Percentiles rank a stretch among this genome's conserved stretches.
Evolutionary conservation across 2,329 filamentous ascomycete genomes (phyloP).

Genomic region (Curvularia eragrostidis): DNA sequence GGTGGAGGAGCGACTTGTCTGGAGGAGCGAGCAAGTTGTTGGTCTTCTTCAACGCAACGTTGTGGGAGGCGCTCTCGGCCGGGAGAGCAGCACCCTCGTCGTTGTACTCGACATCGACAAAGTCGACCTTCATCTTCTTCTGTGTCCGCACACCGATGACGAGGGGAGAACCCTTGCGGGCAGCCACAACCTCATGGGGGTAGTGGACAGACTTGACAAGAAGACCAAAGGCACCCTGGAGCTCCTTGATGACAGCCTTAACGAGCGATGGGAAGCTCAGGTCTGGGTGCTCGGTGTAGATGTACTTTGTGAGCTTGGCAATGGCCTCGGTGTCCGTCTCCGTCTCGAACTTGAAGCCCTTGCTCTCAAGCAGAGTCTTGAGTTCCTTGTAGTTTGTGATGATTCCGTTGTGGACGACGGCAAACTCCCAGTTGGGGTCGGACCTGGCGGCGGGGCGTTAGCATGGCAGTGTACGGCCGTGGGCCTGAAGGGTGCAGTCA

Average conservation of each 20-base stretch:
- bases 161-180: slow-evolving; percentile 96
- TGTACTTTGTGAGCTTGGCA: slow-evolving; percentile 97
- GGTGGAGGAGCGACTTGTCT: slow-evolving; percentile 97
- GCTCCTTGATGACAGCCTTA: slow-evolving; percentile 97
- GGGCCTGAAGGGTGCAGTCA: slow-evolving; percentile 1
- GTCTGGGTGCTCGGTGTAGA: slow-evolving; percentile 91
- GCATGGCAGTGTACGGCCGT: slow-evolving; percentile 6
- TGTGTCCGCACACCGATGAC: slow-evolving; percentile 96
- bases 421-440: slow-evolving; percentile 93
- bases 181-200: slow-evolving; percentile 96
- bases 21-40: slow-evolving; percentile 75
- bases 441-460: slow-evolving; percentile 65
- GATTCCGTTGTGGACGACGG: slow-evolving; percentile 98
- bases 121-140: slow-evolving; percentile 99
- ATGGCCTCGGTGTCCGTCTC: slow-evolving; percentile 99
- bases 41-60: slow-evolving; percentile 90
- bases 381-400: slow-evolving; percentile 99
- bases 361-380: slow-evolving; percentile 87
- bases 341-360: slow-evolving; percentile 98
- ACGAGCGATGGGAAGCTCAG: slow-evolving; percentile 96
- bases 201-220: slow-evolving; percentile 98
- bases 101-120: slow-evolving; percentile 97
- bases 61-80: slow-evolving; percentile 94
- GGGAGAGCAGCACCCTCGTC: slow-evolving; percentile 80
- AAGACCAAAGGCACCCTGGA: slow-evolving; percentile 96